Percentiles rank a stretch among this genome's conserved stretches.
Conservation (phyloP, 306 rosid genomes). For the Dryas octopetala region DNA sequence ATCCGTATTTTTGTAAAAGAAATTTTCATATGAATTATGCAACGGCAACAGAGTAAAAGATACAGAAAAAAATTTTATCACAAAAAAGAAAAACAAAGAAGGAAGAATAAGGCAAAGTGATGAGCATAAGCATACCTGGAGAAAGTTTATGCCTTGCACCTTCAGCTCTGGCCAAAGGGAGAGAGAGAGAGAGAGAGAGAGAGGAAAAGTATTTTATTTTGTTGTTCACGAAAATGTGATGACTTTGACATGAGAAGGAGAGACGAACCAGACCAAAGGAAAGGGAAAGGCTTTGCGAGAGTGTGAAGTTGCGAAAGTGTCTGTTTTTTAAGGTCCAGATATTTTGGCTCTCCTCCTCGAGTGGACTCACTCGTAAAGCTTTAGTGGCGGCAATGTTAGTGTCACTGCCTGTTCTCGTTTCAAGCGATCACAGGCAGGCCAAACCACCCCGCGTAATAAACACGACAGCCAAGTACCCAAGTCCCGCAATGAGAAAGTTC, state of each 20-base stretch:
- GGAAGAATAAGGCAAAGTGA: no score
- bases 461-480: neutral
- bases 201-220: neutral
- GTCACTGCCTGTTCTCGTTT: neutral
- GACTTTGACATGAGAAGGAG: neutral
- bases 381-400: neutral
- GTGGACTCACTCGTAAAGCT: neutral
- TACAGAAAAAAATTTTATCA: neutral
- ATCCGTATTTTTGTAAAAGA: neutral
- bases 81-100: neutral
- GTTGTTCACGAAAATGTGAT: neutral
- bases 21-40: neutral
- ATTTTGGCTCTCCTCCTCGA: neutral
- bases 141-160: neutral
- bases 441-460: neutral
- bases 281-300: neutral
- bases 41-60: neutral
- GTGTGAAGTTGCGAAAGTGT: neutral
- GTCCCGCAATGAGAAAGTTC: neutral
- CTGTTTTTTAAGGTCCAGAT: conserved; percentile 1
- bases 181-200: neutral
- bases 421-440: neutral
- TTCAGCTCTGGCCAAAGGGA: neutral
- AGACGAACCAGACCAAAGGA: neutral
- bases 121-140: no score